Conservation (phyloP, 352 stramenopile species). For the Phytophthora megakarya region DNA sequence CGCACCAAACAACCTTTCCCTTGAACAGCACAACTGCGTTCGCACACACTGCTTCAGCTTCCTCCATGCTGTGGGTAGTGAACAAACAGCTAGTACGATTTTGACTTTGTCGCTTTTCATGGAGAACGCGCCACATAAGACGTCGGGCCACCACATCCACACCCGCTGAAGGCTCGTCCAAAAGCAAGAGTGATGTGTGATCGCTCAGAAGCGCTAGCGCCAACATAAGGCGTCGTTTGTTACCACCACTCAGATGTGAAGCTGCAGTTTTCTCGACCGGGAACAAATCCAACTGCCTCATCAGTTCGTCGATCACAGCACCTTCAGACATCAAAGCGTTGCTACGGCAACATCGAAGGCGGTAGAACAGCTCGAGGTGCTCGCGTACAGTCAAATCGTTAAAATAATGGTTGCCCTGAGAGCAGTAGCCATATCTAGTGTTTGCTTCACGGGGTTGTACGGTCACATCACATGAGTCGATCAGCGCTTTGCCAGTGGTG, state of each 20-base stretch:
- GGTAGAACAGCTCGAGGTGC: constrained; percentile 75
- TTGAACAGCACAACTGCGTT: constrained; percentile 82
- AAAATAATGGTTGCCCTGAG: constrained; percentile 81
- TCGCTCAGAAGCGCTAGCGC: constrained; percentile 74
- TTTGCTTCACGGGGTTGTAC: constrained; percentile 53
- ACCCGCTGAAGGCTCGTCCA: constrained; percentile 83
- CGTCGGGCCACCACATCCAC: constrained; percentile 81
- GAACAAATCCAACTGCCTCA: constrained; percentile 63
- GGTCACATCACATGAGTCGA: constrained; percentile 69
- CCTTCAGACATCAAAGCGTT: constrained; percentile 34
- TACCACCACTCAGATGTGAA: constrained; percentile 76
- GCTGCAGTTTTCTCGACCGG: constrained; percentile 62
- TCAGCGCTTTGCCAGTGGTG: constrained; percentile 58
- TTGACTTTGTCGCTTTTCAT: constrained; percentile 57
- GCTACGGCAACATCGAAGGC: constrained; percentile 45
- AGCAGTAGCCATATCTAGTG: constrained; percentile 77
- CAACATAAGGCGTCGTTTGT: constrained; percentile 83
- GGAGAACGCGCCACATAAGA: constrained; percentile 80
- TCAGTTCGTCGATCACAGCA: constrained; percentile 45
- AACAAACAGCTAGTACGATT: constrained; percentile 73
- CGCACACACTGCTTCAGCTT: constrained; percentile 81
- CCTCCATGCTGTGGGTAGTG: constrained; percentile 88
- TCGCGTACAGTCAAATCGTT: constrained; percentile 72
- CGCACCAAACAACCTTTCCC: constrained; percentile 71
- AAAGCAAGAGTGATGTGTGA: constrained; percentile 62